Percentiles rank a stretch among this genome's conserved stretches.
Conservation (phyloP, 805 yeast genomes). For the Martiniozyma abietophila region DNA sequence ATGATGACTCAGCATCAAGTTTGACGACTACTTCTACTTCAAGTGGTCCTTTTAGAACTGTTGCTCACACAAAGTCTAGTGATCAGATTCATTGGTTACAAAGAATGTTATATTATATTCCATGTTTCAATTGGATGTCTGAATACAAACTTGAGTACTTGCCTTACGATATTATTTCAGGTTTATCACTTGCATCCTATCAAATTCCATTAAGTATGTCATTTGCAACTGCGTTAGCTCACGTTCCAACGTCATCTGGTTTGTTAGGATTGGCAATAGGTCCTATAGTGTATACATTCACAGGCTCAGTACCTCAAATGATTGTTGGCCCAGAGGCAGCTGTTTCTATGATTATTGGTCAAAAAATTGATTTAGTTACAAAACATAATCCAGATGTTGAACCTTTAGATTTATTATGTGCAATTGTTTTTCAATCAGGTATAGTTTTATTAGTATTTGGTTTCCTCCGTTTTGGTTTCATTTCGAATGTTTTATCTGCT, state of each 20-base stretch:
- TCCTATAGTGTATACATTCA: constrained; percentile 64
- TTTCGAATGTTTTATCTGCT: constrained; percentile 71
- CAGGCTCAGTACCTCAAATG: constrained; percentile 84
- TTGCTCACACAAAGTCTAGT: not conserved
- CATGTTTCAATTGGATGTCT: constrained; percentile 60
- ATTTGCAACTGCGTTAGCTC: constrained; percentile 76
- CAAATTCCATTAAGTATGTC: constrained; percentile 82
- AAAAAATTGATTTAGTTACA: constrained; percentile 51
- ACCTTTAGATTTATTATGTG: constrained; percentile 51
- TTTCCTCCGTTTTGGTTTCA: constrained; percentile 72
- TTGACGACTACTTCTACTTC: no score
- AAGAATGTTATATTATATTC: constrained; percentile 52
- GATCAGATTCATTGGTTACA: constrained; percentile 11
- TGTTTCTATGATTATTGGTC: constrained; percentile 74
- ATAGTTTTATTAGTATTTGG: constrained; percentile 65
- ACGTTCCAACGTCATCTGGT: constrained; percentile 75
- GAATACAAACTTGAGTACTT: constrained; percentile 33
- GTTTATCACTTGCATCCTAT: constrained; percentile 79
- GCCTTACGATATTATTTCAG: constrained; percentile 67
- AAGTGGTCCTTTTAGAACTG: not conserved
- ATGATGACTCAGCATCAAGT: no score
- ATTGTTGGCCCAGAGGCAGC: constrained; percentile 92
- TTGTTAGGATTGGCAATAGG: constrained; percentile 67
- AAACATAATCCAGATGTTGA: constrained; percentile 33
- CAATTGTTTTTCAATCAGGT: constrained; percentile 70